Conservation (phyloP, 768 basidiomycete genomes). For the Rhizopogon sp. region DNA sequence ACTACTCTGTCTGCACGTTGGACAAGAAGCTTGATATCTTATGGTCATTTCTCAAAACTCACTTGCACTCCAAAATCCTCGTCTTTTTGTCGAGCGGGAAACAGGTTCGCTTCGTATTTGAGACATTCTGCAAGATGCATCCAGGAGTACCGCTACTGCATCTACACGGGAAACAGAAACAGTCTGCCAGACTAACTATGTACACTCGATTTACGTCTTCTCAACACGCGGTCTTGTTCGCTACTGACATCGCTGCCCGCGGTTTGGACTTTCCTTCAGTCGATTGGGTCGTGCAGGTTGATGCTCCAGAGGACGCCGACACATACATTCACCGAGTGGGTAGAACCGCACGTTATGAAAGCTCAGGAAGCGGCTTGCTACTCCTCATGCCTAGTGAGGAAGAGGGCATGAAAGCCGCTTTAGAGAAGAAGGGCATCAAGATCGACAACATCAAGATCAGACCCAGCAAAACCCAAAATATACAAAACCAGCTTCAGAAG, state of each 20-base stretch:
- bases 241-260: constrained; percentile 94
- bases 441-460: constrained; percentile 83
- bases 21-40: constrained; percentile 88
- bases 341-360: constrained; percentile 90
- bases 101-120: constrained; percentile 95
- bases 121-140: constrained; percentile 93
- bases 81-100: constrained; percentile 95
- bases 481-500: constrained; percentile 86
- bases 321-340: constrained; percentile 98
- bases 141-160: constrained; percentile 92
- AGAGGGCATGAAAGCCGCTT: constrained; percentile 74
- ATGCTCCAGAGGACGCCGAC: constrained; percentile 95
- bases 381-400: constrained; percentile 89
- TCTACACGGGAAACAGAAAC: constrained; percentile 95
- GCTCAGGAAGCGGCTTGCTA: constrained; percentile 79
- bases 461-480: constrained; percentile 77
- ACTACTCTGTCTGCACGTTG: constrained; percentile 78
- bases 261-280: constrained; percentile 95
- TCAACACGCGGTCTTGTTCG: constrained; percentile 83
- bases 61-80: constrained; percentile 85
- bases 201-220: constrained; percentile 81
- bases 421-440: constrained; percentile 68
- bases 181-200: constrained; percentile 77
- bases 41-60: constrained; percentile 93
- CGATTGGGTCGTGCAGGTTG: constrained; percentile 95